These are phyloP conservation scores for Leccinum pellstonianum DNA, from an alignment of 768 basidiomycete species.

Conservation along the genomic window DNA sequence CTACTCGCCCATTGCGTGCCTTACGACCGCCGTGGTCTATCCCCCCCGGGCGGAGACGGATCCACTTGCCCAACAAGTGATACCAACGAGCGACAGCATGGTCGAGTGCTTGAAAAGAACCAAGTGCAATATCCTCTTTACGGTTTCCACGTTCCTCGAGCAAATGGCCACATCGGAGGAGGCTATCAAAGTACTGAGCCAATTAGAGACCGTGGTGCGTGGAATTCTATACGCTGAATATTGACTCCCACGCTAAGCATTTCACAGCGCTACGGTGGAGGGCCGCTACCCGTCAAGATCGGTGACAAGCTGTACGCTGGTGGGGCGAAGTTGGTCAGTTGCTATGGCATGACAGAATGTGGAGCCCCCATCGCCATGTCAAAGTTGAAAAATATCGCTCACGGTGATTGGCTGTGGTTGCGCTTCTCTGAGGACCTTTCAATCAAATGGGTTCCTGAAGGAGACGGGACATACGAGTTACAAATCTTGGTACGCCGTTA, in stretches of 20 bases:
- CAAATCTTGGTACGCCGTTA: conserved; percentile 35
- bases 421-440: conserved; percentile 21
- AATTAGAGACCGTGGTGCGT: conserved; percentile 32
- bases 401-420: conserved; percentile 39
- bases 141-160: conserved; percentile 41
- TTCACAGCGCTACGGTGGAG: conserved; percentile 39
- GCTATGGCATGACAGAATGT: conserved; percentile 40
- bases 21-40: conserved; percentile 24
- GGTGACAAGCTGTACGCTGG: conserved; percentile 35
- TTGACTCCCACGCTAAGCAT: neutral
- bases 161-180: conserved; percentile 32
- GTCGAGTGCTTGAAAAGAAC: conserved; percentile 34
- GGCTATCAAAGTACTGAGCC: conserved; percentile 26
- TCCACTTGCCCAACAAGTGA: conserved; percentile 30
- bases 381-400: conserved; percentile 12
- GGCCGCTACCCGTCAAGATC: conserved; percentile 34
- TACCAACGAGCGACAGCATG: conserved; percentile 41
- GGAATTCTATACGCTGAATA: neutral
- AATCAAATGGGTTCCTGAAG: conserved; percentile 33
- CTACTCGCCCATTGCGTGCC: conserved; percentile 17
- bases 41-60: conserved; percentile 26
- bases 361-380: conserved; percentile 9
- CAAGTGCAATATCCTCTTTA: conserved; percentile 32
- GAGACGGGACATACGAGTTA: conserved; percentile 36
- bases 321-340: conserved; percentile 33